Conservation (phyloP, 495 filamentous ascomycete genomes). For the Lasiosphaeria ovina region DNA sequence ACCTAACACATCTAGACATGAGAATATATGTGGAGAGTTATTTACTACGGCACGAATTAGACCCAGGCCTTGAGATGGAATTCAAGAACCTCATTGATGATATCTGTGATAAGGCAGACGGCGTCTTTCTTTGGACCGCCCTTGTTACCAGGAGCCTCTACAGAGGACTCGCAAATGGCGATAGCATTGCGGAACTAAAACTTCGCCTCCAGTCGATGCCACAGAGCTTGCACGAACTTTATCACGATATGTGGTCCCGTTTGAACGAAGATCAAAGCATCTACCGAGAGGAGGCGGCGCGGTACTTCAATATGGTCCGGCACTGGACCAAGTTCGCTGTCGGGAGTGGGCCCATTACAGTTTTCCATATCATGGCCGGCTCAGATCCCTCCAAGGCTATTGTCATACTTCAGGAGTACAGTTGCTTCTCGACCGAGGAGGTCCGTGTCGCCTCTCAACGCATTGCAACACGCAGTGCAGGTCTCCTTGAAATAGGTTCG, state of each 20-base stretch:
- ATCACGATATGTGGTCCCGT: slow-evolving; percentile 24
- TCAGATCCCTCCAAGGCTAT: slow-evolving; percentile 6
- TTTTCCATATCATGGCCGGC: slow-evolving; percentile 10
- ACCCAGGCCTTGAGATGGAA: background rate
- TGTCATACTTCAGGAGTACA: background rate
- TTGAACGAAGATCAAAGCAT: slow-evolving; percentile 14
- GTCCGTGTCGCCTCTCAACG: slow-evolving; percentile 3
- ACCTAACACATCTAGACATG: slow-evolving; percentile 34
- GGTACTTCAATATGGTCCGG: slow-evolving; percentile 14
- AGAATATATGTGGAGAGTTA: slow-evolving; percentile 24
- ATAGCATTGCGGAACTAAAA: slow-evolving; percentile 24
- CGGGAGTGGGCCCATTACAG: background rate
- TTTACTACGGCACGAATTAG: slow-evolving; percentile 13
- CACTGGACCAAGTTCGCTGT: slow-evolving; percentile 4
- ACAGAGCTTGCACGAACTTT: slow-evolving; percentile 25
- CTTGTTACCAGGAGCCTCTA: slow-evolving; percentile 34
- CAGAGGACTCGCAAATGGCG: slow-evolving; percentile 31
- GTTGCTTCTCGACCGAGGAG: background rate
- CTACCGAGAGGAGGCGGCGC: slow-evolving; percentile 17
- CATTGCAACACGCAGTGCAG: slow-evolving; percentile 15
- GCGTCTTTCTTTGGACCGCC: slow-evolving; percentile 45
- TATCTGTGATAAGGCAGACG: slow-evolving; percentile 27
- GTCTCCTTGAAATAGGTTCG: slow-evolving; percentile 11
- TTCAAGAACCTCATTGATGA: slow-evolving; percentile 11
- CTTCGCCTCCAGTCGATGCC: slow-evolving; percentile 29